These are phyloP conservation scores for Castanea mollissima DNA, from an alignment of 306 rosid genomes.

Conservation along the genomic window DNA sequence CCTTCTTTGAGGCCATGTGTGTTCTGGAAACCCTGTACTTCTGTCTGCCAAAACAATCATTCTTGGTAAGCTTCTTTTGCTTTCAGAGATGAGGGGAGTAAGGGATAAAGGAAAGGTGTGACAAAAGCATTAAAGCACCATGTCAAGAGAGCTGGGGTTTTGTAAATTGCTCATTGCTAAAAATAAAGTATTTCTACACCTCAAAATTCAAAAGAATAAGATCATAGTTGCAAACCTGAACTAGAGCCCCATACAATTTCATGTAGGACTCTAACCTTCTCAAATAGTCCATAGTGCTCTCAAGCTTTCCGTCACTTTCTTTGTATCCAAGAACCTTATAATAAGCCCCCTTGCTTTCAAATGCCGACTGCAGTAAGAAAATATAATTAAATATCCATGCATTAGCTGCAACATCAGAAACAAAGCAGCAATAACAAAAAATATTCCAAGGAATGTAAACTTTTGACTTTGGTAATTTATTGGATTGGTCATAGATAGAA, in stretches of 20 bases:
- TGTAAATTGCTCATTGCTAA: neutral
- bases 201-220: conserved; percentile 9
- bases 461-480: neutral
- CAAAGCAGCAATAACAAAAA: neutral
- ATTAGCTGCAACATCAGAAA: conserved; percentile 18
- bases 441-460: neutral
- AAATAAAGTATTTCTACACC: neutral
- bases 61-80: conserved; percentile 10
- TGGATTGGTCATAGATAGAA: neutral
- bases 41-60: conserved; percentile 55
- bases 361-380: conserved; percentile 45
- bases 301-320: conserved; percentile 62
- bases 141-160: neutral
- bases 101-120: neutral
- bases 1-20: conserved; percentile 77
- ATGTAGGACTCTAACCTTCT: conserved; percentile 63
- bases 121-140: neutral
- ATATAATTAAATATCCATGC: conserved; percentile 15
- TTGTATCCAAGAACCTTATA: conserved; percentile 66
- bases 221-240: conserved; percentile 59
- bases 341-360: conserved; percentile 64
- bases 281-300: conserved; percentile 61
- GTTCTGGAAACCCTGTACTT: conserved; percentile 48
- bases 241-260: conserved; percentile 74
- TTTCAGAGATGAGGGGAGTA: neutral